Base-by-base conservation (phyloP, 805 yeast species). In the Nakazawaea pomicola region DNA sequence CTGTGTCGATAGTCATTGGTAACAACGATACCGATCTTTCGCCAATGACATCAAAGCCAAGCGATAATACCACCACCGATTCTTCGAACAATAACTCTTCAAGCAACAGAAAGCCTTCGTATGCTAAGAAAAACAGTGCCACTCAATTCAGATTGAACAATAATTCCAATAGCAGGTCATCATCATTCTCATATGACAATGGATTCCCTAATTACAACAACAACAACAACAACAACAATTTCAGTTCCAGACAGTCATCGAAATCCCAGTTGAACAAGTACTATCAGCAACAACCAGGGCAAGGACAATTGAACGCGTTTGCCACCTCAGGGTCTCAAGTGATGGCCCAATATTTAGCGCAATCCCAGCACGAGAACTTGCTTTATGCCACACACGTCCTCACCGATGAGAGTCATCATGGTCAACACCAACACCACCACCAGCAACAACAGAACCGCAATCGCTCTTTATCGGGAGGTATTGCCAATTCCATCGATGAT, bases 291-390 rank as follows among this genome's bases (percentile, higher is more conserved):
- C n/a, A n/a, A n/a, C 10, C 10, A 23, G 38, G 37, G 4, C 46
- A 33, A 19, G 30, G 33, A 8, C 40, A 39, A 28, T 33, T 31
- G 35, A 39, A 29, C 16, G 45, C 40, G 27, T 42, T 41, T 39
- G 50, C 60, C 6, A 59, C 67, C 9, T 68, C 81, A 6, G 88
- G 89, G 3, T 78, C 85, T 0, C 83, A 79, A 50, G 86, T 83
- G 10, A 80, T 83, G 87, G 82, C 87, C 0, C 88, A 82, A 53
- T 83, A 82, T 54, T 64, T 83, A 49, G 84, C 86, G n/a, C 83
- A 78, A 55, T 65, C 81, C 5, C 85, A 80, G 50, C 82, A 78
- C 45, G 81, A 82, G 9, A 70, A 70, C 34, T 58, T 74, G 52
- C 56, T 76, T 44, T 79, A 77, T 55, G 64, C 46, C 7, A 41